A percentile compares a stretch with the other conserved stretches of the same genome.
phyloP scores from a whole-genome alignment of 768 basidiomycete genomes.

The Boletales sp. region DNA sequence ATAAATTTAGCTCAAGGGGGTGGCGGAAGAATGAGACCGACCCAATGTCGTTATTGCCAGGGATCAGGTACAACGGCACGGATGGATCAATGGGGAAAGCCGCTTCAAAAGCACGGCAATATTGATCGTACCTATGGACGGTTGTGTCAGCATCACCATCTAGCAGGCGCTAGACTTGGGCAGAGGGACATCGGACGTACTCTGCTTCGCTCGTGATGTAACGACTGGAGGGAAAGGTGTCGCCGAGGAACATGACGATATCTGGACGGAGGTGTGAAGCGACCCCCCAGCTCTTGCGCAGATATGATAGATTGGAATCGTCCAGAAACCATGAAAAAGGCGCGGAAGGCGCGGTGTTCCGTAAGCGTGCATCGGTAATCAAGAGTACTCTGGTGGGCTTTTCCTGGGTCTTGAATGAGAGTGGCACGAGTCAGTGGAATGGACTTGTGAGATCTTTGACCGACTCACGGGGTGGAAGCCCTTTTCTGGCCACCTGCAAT shows the following conservation, averaged over 20 bases:
- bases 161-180: background rate
- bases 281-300: constrained; percentile 71
- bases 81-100: constrained; percentile 49
- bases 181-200: constrained; percentile 45
- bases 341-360: constrained; percentile 31
- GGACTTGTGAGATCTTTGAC: too few species aligned
- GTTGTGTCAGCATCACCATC: background rate
- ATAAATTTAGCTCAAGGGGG: background rate
- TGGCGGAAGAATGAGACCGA: constrained; percentile 27
- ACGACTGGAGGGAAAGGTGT: constrained; percentile 68
- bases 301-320: constrained; percentile 50
- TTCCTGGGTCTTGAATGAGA: constrained; percentile 11
- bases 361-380: constrained; percentile 66
- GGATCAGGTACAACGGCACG: constrained; percentile 52
- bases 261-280: constrained; percentile 55
- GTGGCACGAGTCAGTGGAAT: background rate
- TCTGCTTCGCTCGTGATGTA: constrained; percentile 46
- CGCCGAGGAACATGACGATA: constrained; percentile 71
- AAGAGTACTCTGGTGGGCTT: constrained; percentile 58
- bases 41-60: constrained; percentile 84
- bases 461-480: constrained; percentile 25
- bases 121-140: constrained; percentile 53
- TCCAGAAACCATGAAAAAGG: constrained; percentile 39
- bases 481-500: constrained; percentile 59
- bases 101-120: constrained; percentile 56